Evolutionary conservation across 768 basidiomycete genomes (phyloP).

Genomic region (Tubosaeta sp.): DNA sequence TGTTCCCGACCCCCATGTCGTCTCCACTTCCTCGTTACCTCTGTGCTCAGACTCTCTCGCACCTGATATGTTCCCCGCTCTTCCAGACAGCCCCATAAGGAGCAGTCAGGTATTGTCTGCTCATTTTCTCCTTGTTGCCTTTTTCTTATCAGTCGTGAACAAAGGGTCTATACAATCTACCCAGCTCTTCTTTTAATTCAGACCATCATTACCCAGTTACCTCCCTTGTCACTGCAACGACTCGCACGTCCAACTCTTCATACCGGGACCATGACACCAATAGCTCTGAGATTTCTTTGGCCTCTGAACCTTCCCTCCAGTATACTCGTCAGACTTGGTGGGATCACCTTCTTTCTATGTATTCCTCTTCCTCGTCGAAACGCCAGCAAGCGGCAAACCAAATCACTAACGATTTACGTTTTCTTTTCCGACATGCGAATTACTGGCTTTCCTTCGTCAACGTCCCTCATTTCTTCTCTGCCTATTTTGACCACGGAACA

Average conservation of each 20-base stretch:
- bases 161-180: slow-evolving; percentile 17
- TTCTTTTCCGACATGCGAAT: slow-evolving; percentile 59
- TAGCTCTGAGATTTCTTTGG: slow-evolving; percentile 10
- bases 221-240: not conserved
- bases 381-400: slow-evolving; percentile 43
- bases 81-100: slow-evolving; percentile 7
- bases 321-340: slow-evolving; percentile 77
- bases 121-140: too few relatives aligned
- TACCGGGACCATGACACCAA: slow-evolving; percentile 13
- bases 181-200: not conserved
- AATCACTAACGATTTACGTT: slow-evolving; percentile 56
- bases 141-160: too few relatives aligned
- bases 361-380: slow-evolving; percentile 39
- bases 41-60: not conserved
- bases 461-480: slow-evolving; percentile 60
- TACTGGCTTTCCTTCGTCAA: slow-evolving; percentile 77
- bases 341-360: slow-evolving; percentile 62
- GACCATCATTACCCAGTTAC: not conserved
- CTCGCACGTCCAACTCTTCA: not conserved
- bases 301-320: slow-evolving; percentile 55
- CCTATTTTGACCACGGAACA: slow-evolving; percentile 50
- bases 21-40: not conserved
- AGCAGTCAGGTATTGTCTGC: too few relatives aligned
- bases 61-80: slow-evolving; percentile 7
- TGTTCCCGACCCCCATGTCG: too few relatives aligned